These are phyloP conservation scores for Amanita molliuscula DNA, from an alignment of 768 basidiomycete genomes.

Conservation along the genomic window DNA sequence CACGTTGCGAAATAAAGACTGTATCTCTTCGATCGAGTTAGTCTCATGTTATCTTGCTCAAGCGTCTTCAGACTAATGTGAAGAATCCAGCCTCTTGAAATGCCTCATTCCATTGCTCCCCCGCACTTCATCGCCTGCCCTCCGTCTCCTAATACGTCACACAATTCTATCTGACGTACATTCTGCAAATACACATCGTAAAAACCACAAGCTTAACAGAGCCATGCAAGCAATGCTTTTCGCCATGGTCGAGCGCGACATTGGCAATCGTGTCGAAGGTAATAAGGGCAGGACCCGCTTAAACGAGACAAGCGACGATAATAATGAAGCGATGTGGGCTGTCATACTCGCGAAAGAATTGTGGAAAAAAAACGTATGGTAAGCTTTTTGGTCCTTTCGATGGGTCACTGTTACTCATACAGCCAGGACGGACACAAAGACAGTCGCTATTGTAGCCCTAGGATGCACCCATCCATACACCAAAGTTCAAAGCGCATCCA, in stretches of 20 bases:
- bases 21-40: constrained; percentile 87
- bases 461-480: constrained; percentile 90
- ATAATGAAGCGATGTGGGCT: constrained; percentile 96
- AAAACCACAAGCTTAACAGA: constrained; percentile 93
- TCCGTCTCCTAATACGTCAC: constrained; percentile 81
- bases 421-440: constrained; percentile 77
- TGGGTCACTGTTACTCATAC: not conserved
- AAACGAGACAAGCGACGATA: constrained; percentile 31
- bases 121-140: constrained; percentile 77
- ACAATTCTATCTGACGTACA: constrained; percentile 92
- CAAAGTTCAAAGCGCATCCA: constrained; percentile 89
- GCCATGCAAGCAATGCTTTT: constrained; percentile 95
- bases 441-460: constrained; percentile 83
- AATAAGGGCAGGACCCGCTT: constrained; percentile 70
- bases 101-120: constrained; percentile 92
- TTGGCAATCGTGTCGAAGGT: constrained; percentile 70
- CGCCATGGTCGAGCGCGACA: constrained; percentile 89
- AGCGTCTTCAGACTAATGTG: not conserved
- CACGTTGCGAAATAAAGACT: constrained; percentile 86
- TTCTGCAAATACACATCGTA: constrained; percentile 77
- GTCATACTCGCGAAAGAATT: constrained; percentile 88
- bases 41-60: constrained; percentile 17
- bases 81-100: constrained; percentile 59
- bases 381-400: constrained; percentile 6
- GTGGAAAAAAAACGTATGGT: constrained; percentile 92